phyloP scores from a whole-genome alignment of 164 flowering plant species.

The Sextonia rubra region DNA sequence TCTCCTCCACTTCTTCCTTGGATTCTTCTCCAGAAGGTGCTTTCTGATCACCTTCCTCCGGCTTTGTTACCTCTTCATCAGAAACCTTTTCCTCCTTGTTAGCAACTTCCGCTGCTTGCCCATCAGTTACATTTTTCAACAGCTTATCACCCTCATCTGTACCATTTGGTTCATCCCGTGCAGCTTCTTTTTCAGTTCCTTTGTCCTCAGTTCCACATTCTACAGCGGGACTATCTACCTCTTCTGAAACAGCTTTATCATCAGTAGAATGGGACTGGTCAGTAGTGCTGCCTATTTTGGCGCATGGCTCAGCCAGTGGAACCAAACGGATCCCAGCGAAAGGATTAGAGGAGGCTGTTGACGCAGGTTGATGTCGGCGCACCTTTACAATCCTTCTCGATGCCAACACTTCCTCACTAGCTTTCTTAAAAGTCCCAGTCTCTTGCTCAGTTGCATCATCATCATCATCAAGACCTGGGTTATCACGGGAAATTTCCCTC shows the following conservation, averaged over 20 bases:
- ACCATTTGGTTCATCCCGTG: slow-evolving; percentile 8
- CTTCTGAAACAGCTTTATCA: slow-evolving; percentile 25
- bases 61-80: slow-evolving; percentile 13
- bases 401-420: slow-evolving; percentile 88
- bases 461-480: slow-evolving; percentile 72
- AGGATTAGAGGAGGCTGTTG: slow-evolving; percentile 56
- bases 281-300: background rate
- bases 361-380: slow-evolving; percentile 46
- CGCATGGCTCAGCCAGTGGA: slow-evolving; percentile 23
- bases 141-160: background rate
- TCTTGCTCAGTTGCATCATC: slow-evolving; percentile 62
- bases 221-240: slow-evolving; percentile 6
- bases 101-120: slow-evolving; percentile 10
- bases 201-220: slow-evolving; percentile 14
- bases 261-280: slow-evolving; percentile 6
- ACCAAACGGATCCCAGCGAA: slow-evolving; percentile 66
- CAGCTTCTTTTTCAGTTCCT: slow-evolving; percentile 20
- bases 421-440: slow-evolving; percentile 76
- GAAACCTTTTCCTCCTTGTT: slow-evolving; percentile 22
- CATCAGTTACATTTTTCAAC: background rate
- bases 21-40: slow-evolving; percentile 1
- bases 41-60: slow-evolving; percentile 4
- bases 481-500: slow-evolving; percentile 70
- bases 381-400: slow-evolving; percentile 84
- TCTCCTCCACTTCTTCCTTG: background rate